A percentile compares a stretch with the other conserved stretches of the same genome.
Evolutionary conservation across 2,329 filamentous ascomycete genomes (phyloP).

Genomic region (Cryphonectria carpinicola): DNA sequence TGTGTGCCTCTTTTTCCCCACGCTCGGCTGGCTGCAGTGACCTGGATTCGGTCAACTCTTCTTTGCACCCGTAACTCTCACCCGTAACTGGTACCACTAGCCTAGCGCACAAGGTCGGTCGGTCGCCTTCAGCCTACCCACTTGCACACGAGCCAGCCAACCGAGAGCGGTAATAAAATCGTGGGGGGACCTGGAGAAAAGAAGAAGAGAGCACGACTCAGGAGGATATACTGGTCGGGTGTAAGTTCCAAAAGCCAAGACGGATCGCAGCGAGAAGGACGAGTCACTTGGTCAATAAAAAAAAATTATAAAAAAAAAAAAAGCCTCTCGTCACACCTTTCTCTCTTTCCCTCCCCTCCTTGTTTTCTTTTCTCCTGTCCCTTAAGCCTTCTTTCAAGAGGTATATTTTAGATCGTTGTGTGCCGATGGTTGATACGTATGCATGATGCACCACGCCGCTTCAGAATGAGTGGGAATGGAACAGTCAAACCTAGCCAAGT

Average conservation of each 20-base stretch:
- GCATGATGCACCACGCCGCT: constrained; percentile 8
- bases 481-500: not conserved
- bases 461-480: not conserved
- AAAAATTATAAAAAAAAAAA: not conserved
- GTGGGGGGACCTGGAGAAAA: constrained; percentile 18
- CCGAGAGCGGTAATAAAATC: constrained; percentile 28
- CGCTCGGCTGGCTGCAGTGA: constrained; percentile 35
- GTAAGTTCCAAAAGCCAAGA: not conserved
- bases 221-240: not conserved
- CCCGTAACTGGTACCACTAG: not conserved
- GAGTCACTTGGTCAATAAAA: not conserved
- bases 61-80: constrained; percentile 1
- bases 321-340: not conserved
- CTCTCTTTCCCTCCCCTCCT: not conserved
- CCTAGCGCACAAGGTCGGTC: constrained; percentile 17
- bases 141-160: constrained; percentile 23
- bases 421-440: constrained; percentile 1
- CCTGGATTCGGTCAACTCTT: constrained; percentile 22
- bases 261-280: not conserved
- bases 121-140: constrained; percentile 14
- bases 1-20: constrained; percentile 35
- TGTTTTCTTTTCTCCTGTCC: too few relatives aligned
- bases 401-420: not conserved
- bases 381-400: not conserved
- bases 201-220: constrained; percentile 12